Base-by-base conservation (phyloP, 257 asterid species). In the Scutellaria galericulata region DNA sequence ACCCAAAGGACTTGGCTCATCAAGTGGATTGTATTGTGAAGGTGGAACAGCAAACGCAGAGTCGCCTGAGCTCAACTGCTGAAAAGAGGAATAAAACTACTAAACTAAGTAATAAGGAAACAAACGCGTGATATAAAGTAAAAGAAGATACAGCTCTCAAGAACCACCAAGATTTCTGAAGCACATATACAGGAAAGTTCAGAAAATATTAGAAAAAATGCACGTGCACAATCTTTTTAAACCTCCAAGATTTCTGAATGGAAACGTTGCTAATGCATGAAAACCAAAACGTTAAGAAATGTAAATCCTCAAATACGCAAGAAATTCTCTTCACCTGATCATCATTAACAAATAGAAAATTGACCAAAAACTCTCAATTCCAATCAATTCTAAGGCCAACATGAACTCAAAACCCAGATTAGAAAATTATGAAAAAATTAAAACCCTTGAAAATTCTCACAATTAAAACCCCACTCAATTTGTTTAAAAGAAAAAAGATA, bases 1-100 rank as follows among this genome's bases (percentile, higher is more conserved):
- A 40, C 96, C 96, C 78, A 90, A 72, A 24, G 98, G 97, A 70
- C 94, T 82, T 45, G 98, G 97, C 80, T 90, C 92, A 65, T 83
- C 87, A 58, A 90, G 86, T 11, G 84, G 91, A 85, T 88, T 86
- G 76, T 80, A 84, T 48, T 78, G 84, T 9, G 78, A 57, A 15
- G 81, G 83, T 62, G 81, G 79, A 40, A 67, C 70, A 1, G 81
- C 68, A 50, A 71, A 59, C 56, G 66, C 83, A 71, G 76, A 69
- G 48, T 77, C 59, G 50, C 66, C 84, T 47, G 59, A 39, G 55
- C 78, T 76, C 85, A 76, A 51, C 86, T 85, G 89, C 69, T 40
- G 39, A 39, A 66, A 61, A 41, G 60, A 71, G 24, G 40, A 64
- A 72, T 5, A 15, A 40, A 53, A 68, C 18, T 15, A 61, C 40